phyloP scores from a whole-genome alignment of 208 protist genomes.

The Leishmania tropica region DNA sequence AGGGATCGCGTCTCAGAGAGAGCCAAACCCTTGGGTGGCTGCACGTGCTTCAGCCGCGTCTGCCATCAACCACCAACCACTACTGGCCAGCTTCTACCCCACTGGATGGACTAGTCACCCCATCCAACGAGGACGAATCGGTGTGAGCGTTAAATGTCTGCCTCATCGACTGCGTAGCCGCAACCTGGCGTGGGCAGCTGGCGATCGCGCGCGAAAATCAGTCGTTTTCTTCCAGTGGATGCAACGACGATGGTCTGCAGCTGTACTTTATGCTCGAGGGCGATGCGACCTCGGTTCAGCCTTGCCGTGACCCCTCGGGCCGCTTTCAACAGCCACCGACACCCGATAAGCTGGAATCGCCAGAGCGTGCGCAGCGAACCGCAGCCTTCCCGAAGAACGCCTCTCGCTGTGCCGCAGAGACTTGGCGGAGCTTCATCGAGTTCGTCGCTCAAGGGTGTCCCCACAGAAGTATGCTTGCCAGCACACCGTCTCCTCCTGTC shows the following conservation, averaged over 20 bases:
- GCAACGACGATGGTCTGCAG: too few species aligned
- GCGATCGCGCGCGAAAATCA: not conserved
- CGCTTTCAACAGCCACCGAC: not conserved
- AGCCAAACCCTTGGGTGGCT: not conserved
- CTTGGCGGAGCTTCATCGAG: not conserved
- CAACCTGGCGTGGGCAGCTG: not conserved
- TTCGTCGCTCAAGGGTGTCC: not conserved
- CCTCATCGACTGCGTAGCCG: not conserved
- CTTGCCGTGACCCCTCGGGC: not conserved
- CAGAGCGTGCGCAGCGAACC: not conserved
- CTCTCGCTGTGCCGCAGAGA: not conserved
- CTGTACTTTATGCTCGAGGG: too few species aligned
- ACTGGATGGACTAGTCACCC: not conserved
- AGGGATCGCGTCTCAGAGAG: not conserved
- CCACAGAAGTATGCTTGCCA: not conserved
- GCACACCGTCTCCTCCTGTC: not conserved
- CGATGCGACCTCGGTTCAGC: not conserved
- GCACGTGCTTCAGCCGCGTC: not conserved
- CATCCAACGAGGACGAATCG: not conserved
- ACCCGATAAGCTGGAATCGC: not conserved
- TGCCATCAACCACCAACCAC: not conserved
- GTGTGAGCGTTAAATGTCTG: not conserved
- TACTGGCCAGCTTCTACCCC: not conserved
- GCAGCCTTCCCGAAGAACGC: not conserved
- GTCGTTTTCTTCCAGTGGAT: not conserved